These are phyloP conservation scores for Neltuma alba DNA, from an alignment of 306 rosid genomes.

Conservation along the genomic window DNA sequence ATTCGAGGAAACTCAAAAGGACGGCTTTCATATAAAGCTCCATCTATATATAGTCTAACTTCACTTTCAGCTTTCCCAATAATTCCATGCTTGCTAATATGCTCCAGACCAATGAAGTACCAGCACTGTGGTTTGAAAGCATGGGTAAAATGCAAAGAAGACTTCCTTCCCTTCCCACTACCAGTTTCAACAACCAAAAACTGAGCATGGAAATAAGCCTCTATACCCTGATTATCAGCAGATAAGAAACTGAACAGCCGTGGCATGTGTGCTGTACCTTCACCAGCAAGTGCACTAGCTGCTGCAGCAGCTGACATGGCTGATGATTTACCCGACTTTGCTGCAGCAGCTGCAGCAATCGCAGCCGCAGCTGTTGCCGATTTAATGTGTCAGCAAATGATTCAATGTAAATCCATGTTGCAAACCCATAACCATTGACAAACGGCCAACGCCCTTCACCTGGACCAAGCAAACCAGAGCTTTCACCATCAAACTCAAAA, in stretches of 20 bases:
- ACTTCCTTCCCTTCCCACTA: slow-evolving; percentile 87
- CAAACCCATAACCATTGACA: slow-evolving; percentile 90
- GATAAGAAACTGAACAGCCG: slow-evolving; percentile 93
- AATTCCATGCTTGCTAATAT: slow-evolving; percentile 77
- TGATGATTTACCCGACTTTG: slow-evolving; percentile 93
- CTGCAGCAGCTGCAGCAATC: slow-evolving; percentile 97
- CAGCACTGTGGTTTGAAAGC: slow-evolving; percentile 98
- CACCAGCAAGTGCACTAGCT: slow-evolving; percentile 99
- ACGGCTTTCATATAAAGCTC: slow-evolving; percentile 87
- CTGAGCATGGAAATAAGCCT: slow-evolving; percentile 98
- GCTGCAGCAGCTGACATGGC: slow-evolving; percentile 99
- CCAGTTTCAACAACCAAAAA: slow-evolving; percentile 95
- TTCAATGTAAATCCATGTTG: slow-evolving; percentile 98
- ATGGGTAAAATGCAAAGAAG: slow-evolving; percentile 95
- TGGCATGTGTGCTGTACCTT: slow-evolving; percentile 98
- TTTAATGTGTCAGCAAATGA: slow-evolving; percentile 95
- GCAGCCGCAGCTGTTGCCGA: slow-evolving; percentile 99
- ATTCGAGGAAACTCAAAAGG: slow-evolving; percentile 93
- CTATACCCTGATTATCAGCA: slow-evolving; percentile 95
- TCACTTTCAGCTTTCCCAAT: slow-evolving; percentile 89
- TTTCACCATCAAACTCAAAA: slow-evolving; percentile 99
- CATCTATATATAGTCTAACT: slow-evolving; percentile 84
- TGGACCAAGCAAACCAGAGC: slow-evolving; percentile 98
- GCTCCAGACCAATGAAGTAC: slow-evolving; percentile 97
- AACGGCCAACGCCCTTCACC: slow-evolving; percentile 99